Evolutionary conservation across 192 early-diverging fungal species (phyloP), one percentile per base, ranked within the genome.

Genomic region (Entophlyctis helioformis): DNA sequence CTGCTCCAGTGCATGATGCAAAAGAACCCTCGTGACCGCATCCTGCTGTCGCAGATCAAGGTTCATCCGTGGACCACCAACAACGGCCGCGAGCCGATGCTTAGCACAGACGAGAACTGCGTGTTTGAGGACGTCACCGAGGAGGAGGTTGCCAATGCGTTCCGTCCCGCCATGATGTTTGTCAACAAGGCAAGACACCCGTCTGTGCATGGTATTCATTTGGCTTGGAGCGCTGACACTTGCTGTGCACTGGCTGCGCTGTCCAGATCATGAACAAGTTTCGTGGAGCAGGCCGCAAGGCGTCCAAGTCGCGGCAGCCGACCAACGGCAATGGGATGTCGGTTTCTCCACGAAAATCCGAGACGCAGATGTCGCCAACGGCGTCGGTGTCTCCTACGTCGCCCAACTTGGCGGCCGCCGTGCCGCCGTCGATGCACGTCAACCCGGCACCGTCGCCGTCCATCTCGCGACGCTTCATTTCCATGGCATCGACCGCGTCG

Each of bases 111-210:
- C 31, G 57, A 69, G 35, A 75, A 72, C 48, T 72, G 64, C 42
- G 42, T 59, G 12, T 57, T 51, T 28, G 66, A 71, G 44, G 50
- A 57, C 24, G 60, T 72, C 9, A 74, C 64, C 8, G 59, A 61
- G 21, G 68, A 74, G 45, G 72, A 74, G 23, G 60, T 74, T 24
- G 50, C 57, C 33, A 64, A 66, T 44, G 68, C 65, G 1, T 64
- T 74, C 50, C 42, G 63, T 9, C 62, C 61, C 1, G 58, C 51
- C 12, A 51, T 56, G 45, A 50, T 52, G 54, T 62, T 62, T 55
- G 58, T 60, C 11, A 50, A 47, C 25, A 60, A 60, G 52, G 58
- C 49, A 44, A 13, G 34, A 0, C 21, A 12, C 1, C 11, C 33
- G 22, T 2, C 10, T 27, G 2, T 33, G n/a, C 16, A 26, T 1